Conservation (phyloP, 2,329 filamentous ascomycete species). For the Verticillium alfalfae region DNA sequence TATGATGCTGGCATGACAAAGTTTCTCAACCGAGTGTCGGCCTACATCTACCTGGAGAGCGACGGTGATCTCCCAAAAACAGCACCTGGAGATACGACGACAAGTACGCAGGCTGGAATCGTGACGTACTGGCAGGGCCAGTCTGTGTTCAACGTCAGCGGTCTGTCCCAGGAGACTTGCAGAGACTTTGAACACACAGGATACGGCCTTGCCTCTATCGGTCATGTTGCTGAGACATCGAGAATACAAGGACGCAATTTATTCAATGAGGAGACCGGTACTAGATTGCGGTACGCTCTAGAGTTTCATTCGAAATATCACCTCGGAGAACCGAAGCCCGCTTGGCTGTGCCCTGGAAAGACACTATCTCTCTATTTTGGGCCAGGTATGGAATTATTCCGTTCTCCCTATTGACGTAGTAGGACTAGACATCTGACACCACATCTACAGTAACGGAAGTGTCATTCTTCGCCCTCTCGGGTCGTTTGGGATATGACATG, state of each 20-base stretch:
- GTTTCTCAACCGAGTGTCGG: constrained; percentile 14
- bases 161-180: constrained; percentile 18
- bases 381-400: not conserved
- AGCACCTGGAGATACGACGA: not conserved
- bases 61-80: constrained; percentile 11
- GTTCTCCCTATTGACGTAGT: not conserved
- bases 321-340: constrained; percentile 9
- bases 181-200: constrained; percentile 20
- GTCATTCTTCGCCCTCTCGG: constrained; percentile 12
- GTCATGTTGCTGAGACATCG: constrained; percentile 18
- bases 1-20: constrained; percentile 14
- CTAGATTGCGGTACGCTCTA: constrained; percentile 13
- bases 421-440: not conserved
- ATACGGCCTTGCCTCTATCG: constrained; percentile 17
- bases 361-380: constrained; percentile 1
- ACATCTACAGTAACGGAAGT: constrained; percentile 13
- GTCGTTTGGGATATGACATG: constrained; percentile 12
- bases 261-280: constrained; percentile 13
- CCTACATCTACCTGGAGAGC: constrained; percentile 15
- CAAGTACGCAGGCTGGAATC: not conserved
- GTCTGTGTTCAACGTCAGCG: constrained; percentile 8
- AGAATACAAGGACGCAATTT: constrained; percentile 18
- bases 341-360: constrained; percentile 13
- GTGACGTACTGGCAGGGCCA: constrained; percentile 10
- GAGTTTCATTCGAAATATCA: constrained; percentile 16